phyloP scores from a whole-genome alignment of 306 rosid species.

The Arachis stenosperma region DNA sequence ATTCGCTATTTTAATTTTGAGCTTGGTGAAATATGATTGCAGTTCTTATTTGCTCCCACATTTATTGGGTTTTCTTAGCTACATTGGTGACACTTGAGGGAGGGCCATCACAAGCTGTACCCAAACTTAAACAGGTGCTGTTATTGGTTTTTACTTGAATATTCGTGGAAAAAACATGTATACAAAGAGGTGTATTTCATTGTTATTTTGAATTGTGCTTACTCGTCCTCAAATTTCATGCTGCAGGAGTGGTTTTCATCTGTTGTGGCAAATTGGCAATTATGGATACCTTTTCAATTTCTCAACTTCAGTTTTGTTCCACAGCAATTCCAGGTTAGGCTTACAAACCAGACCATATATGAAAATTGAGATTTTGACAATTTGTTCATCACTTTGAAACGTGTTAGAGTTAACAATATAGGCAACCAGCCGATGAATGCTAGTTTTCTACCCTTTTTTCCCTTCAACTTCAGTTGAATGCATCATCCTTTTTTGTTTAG shows the following conservation, averaged over 20 bases:
- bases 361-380: not conserved
- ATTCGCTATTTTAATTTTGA: constrained; percentile 27
- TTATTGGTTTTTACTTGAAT: constrained; percentile 30
- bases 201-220: constrained; percentile 17
- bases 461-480: not conserved
- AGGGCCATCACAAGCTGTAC: constrained; percentile 65
- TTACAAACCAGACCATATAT: constrained; percentile 12
- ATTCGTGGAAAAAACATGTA: constrained; percentile 14
- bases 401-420: constrained; percentile 4
- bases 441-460: not conserved
- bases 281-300: constrained; percentile 98
- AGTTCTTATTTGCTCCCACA: constrained; percentile 84
- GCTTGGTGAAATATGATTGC: constrained; percentile 44
- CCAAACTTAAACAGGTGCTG: constrained; percentile 90
- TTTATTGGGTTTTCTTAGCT: constrained; percentile 77
- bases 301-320: constrained; percentile 95
- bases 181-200: constrained; percentile 10
- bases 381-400: constrained; percentile 1
- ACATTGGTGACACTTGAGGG: constrained; percentile 85
- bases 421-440: not conserved
- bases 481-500: not conserved
- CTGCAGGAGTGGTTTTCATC: constrained; percentile 90
- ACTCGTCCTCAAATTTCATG: constrained; percentile 36
- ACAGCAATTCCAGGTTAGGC: constrained; percentile 90
- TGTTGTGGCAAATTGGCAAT: constrained; percentile 88